Conservation (phyloP, 805 yeast genomes). For the Saturnispora quitensis region DNA sequence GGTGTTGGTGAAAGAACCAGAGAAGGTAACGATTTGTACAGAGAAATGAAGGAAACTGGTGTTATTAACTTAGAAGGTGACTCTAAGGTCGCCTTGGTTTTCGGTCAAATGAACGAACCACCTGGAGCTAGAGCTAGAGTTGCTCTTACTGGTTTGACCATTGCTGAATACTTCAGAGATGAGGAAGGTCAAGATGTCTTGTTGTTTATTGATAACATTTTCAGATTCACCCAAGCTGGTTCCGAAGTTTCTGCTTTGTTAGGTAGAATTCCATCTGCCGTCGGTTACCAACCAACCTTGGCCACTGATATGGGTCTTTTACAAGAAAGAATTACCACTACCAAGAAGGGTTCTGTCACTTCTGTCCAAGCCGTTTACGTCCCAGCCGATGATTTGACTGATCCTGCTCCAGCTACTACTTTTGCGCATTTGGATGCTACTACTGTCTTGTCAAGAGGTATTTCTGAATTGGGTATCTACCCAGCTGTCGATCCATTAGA, state of each 20-base stretch:
- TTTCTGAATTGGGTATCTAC: constrained; percentile 99
- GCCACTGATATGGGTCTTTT: constrained; percentile 99
- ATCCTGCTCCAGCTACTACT: constrained; percentile 99
- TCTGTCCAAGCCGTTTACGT: constrained; percentile 99
- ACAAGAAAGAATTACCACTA: constrained; percentile 99
- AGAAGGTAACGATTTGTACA: constrained; percentile 99
- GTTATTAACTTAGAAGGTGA: constrained; percentile 99
- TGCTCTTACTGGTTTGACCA: constrained; percentile 98
- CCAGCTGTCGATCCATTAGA: constrained; percentile 99
- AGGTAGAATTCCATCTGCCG: constrained; percentile 99
- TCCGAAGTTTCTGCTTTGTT: constrained; percentile 99
- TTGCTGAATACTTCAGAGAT: constrained; percentile 99
- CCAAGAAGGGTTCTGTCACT: constrained; percentile 99
- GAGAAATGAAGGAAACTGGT: constrained; percentile 99
- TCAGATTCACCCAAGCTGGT: constrained; percentile 99
- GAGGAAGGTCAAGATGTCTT: constrained; percentile 99
- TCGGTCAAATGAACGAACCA: constrained; percentile 99
- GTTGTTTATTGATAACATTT: constrained; percentile 98
- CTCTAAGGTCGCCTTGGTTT: constrained; percentile 97
- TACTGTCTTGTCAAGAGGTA: constrained; percentile 99
- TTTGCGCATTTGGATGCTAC: constrained; percentile 99
- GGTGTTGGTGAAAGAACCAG: constrained; percentile 99
- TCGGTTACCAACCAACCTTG: constrained; percentile 99
- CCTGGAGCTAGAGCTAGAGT: constrained; percentile 99
- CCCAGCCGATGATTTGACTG: constrained; percentile 99